Evolutionary conservation across 2,329 filamentous ascomycete genomes (phyloP), one percentile per base, ranked within the genome.

Genomic region (Nemania sp.): DNA sequence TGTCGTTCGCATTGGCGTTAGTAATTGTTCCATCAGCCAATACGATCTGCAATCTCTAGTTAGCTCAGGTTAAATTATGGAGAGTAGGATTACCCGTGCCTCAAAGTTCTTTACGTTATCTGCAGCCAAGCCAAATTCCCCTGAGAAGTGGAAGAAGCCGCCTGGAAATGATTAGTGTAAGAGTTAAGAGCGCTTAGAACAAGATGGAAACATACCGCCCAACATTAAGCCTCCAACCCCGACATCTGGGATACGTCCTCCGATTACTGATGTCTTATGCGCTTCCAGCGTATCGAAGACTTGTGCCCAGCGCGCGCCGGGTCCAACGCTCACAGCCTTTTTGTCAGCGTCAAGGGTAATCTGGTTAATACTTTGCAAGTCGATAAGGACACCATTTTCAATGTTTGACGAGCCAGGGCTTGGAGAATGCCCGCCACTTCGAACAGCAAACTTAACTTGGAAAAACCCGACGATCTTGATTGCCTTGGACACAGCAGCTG

Each of bases 401-500:
- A 45, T 45, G 24, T 35, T 57, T 27, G 29, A 15, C 35, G 20
- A 57, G 38, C 54, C 54, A 15, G 38, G 54, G 38, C 45, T 57
- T 8, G 35, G 54, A 10, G 35, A 41, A 45, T 57, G 54, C 18
- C 54, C 54, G 10, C 54, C 54, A 38, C 54, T 57, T 29, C 54
- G 54, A 13, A 57, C 22, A 24, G 54, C 43, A n/a, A 57, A 57
- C 38, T 45, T 57, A 15, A 70, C 62, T 18, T 62, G 6, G 27
- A 68, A 72, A 41, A 63, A 66, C 2, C 32, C 53, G 15, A 73
- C 67, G 10, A 68, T 70, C 20, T 66, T 53, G 24, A 73, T 32
- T 3, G 35, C n/a, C 11, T 64, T 66, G 0, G 68, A 51, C 7
- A 73, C 64, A 15, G 65, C 64, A 26, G 52, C 43, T 0, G 69